Percentiles rank a stretch among this genome's conserved stretches.
These are phyloP conservation scores for Aspergillus candidus DNA, from an alignment of 2,329 filamentous ascomycete species.

Conservation along the genomic window DNA sequence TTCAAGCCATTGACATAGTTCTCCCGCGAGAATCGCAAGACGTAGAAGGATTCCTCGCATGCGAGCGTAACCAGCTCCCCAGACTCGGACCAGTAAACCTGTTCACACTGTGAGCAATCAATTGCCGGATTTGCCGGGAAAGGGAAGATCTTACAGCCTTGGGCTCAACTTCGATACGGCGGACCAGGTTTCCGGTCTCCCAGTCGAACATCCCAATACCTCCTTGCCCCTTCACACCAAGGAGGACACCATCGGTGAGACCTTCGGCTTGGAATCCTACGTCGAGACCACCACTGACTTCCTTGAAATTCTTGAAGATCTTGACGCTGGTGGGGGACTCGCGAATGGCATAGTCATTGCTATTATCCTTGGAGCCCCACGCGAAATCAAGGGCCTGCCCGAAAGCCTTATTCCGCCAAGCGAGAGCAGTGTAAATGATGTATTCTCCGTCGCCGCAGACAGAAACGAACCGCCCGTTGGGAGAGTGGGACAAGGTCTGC, in stretches of 20 bases:
- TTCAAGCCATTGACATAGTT: slow-evolving; percentile 80
- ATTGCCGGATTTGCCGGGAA: background rate
- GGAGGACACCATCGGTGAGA: slow-evolving; percentile 76
- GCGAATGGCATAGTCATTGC: slow-evolving; percentile 95
- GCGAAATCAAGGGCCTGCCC: slow-evolving; percentile 93
- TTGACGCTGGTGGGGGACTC: slow-evolving; percentile 93
- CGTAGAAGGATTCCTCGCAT: slow-evolving; percentile 93
- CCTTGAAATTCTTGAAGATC: slow-evolving; percentile 96
- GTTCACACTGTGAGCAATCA: slow-evolving; percentile 8
- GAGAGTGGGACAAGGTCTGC: slow-evolving; percentile 89
- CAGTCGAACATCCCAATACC: slow-evolving; percentile 96
- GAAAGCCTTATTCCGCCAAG: slow-evolving; percentile 96
- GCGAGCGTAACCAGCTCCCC: slow-evolving; percentile 89
- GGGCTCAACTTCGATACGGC: slow-evolving; percentile 78
- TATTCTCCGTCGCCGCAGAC: slow-evolving; percentile 96
- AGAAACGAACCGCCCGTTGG: slow-evolving; percentile 84
- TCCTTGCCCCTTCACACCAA: slow-evolving; percentile 91
- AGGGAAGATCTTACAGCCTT: slow-evolving; percentile 45
- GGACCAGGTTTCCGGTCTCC: slow-evolving; percentile 80
- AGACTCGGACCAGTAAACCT: slow-evolving; percentile 96
- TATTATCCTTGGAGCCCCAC: slow-evolving; percentile 95
- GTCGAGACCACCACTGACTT: slow-evolving; percentile 81
- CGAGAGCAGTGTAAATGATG: slow-evolving; percentile 95
- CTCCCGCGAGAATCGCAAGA: slow-evolving; percentile 84
- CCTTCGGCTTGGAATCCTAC: slow-evolving; percentile 94